Evolutionary conservation across 176 grass and related monocot genomes (phyloP), one percentile per base, ranked within the genome.

Genomic region (Eragrostis nindensis): DNA sequence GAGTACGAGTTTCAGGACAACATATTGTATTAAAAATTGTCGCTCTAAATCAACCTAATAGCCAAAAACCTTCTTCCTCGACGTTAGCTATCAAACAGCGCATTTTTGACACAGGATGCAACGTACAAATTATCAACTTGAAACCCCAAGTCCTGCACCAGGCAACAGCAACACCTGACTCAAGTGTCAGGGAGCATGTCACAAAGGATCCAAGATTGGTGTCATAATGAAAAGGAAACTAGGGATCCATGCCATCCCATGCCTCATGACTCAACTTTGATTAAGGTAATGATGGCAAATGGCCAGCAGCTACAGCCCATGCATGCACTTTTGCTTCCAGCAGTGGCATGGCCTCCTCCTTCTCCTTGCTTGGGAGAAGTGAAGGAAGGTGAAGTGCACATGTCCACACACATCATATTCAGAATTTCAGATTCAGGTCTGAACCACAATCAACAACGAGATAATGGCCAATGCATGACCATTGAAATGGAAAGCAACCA

Each of bases 221-320:
- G 70, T 48, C 72, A 83, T 74, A 79, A 78, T 80, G 76, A 30
- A 84, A 24, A 46, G 59, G 63, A 55, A 89, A 76, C 63, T 84
- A 80, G 76, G 81, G 70, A 77, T 81, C 77, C 69, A 74, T 62
- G 76, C 82, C 69, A 64, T 64, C 17, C 26, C 60, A 38, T 65
- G 32, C 24, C 49, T 62, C 73, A 52, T 79, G 62, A 76, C 59
- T 32, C 17, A 64, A 52, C 74, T 77, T 86, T 97, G 94, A 97
- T 97, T 97, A 90, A 86, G 78, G 87, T 76, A 73, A 97, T 90
- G 87, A 94, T 97, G 91, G 84, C 75, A 83, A 67, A 89, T 86
- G 55, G 56, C 73, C 86, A 85, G 78, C 79, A 86, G 80, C 91
- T 89, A 87, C 84, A 84, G 40, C 76, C 85, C 83, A 96, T 63